A percentile compares a stretch with the other conserved stretches of the same genome.
Conservation (phyloP, 2,329 filamentous ascomycete species). For the Blumeria hordei region DNA sequence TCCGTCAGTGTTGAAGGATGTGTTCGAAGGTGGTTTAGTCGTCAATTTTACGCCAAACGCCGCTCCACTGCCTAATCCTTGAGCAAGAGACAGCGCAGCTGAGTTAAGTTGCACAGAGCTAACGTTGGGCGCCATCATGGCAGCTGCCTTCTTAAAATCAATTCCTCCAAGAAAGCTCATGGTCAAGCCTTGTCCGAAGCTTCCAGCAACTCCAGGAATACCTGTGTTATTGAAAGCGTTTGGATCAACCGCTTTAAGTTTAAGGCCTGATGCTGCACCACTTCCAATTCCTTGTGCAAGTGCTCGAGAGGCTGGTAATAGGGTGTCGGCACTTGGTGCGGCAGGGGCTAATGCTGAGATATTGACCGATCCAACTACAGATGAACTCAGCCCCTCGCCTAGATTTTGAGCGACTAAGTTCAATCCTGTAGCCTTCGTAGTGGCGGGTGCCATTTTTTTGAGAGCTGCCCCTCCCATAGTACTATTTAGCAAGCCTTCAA, state of each 20-base stretch:
- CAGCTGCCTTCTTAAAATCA: neutral
- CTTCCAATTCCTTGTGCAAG: slow-evolving; percentile 4
- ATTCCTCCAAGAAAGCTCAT: slow-evolving; percentile 2
- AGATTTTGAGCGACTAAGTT: slow-evolving; percentile 3
- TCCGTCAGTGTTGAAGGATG: slow-evolving; percentile 3
- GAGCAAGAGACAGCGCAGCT: slow-evolving; percentile 1
- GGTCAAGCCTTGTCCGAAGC: slow-evolving; percentile 3
- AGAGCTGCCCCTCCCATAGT: neutral
- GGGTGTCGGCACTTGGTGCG: neutral
- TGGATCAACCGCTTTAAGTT: slow-evolving; percentile 1
- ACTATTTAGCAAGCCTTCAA: slow-evolving; percentile 1
- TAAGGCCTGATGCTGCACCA: slow-evolving; percentile 3
- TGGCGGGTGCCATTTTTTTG: slow-evolving; percentile 2
- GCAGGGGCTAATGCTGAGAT: slow-evolving; percentile 1
- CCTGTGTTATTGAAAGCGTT: slow-evolving; percentile 2
- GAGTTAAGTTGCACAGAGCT: slow-evolving; percentile 1
- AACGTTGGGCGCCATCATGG: neutral
- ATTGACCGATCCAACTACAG: slow-evolving; percentile 4
- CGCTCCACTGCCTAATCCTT: slow-evolving; percentile 2
- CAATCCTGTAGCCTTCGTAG: slow-evolving; percentile 2
- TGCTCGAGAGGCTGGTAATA: neutral
- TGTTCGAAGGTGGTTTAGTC: slow-evolving; percentile 1
- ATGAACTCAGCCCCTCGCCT: slow-evolving; percentile 2
- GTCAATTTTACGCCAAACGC: slow-evolving; percentile 1
- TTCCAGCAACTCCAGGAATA: slow-evolving; percentile 4